phyloP scores from a whole-genome alignment of 257 asterid genomes.

The Lycium ferocissimum region DNA sequence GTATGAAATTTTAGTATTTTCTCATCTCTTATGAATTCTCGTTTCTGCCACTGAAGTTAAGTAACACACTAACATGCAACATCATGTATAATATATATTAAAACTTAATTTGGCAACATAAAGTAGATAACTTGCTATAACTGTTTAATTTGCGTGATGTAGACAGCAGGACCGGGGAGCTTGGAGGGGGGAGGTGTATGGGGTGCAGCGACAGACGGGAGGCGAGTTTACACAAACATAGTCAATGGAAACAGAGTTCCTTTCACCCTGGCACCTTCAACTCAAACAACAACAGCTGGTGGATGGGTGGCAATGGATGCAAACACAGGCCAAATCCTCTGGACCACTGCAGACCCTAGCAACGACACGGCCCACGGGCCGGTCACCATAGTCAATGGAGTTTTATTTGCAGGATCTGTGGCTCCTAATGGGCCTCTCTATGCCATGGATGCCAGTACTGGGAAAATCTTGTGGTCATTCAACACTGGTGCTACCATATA shows the following conservation, averaged over 20 bases:
- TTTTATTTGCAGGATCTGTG: conserved; percentile 69
- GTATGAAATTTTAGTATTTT: background rate
- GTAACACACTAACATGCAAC: background rate
- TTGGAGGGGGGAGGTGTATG: conserved; percentile 77
- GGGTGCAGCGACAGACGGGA: conserved; percentile 82
- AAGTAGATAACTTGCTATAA: background rate
- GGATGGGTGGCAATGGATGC: conserved; percentile 90
- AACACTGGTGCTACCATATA: conserved; percentile 69
- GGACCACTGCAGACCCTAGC: conserved; percentile 87
- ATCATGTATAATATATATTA: background rate
- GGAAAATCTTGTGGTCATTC: conserved; percentile 62
- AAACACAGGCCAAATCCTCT: conserved; percentile 61
- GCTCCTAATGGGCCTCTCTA: conserved; percentile 73
- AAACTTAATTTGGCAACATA: background rate
- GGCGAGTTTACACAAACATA: conserved; percentile 67
- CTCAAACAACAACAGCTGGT: conserved; percentile 60
- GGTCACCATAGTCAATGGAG: conserved; percentile 64
- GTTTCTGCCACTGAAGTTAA: background rate
- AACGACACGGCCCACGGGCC: conserved; percentile 70
- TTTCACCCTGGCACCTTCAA: conserved; percentile 61
- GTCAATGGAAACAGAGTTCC: conserved; percentile 48
- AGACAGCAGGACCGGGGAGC: conserved; percentile 80
- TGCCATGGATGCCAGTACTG: conserved; percentile 73
- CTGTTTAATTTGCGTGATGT: background rate
- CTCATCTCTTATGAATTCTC: background rate